Evolutionary conservation across 2,329 filamentous ascomycete genomes (phyloP).

Genomic region (Xenoacremonium recifei): DNA sequence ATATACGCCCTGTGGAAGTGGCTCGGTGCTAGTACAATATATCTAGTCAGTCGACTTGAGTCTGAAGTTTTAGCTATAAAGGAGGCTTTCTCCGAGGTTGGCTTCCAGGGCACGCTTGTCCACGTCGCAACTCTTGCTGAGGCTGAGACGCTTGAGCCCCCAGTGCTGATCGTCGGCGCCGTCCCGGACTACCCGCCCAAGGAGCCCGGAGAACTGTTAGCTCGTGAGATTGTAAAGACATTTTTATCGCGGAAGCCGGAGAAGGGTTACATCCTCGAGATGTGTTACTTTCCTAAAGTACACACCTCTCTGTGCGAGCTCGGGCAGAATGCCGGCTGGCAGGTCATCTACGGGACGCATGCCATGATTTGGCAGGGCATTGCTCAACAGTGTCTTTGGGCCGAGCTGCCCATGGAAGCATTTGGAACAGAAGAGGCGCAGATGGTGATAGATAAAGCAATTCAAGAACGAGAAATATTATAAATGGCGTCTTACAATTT

Average conservation of each 20-base stretch:
- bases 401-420: too few species aligned
- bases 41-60: constrained; percentile 73
- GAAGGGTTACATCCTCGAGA: constrained; percentile 74
- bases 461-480: too few species aligned
- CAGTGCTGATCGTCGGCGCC: constrained; percentile 69
- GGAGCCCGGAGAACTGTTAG: constrained; percentile 59
- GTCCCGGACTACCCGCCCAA: constrained; percentile 74
- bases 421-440: too few species aligned
- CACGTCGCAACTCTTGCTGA: constrained; percentile 62
- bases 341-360: constrained; percentile 73
- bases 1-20: constrained; percentile 72
- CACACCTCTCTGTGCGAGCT: constrained; percentile 65
- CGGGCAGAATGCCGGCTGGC: constrained; percentile 63
- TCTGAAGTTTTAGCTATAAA: constrained; percentile 67
- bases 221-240: constrained; percentile 54
- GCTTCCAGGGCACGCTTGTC: constrained; percentile 58
- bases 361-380: constrained; percentile 73
- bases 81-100: constrained; percentile 56
- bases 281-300: constrained; percentile 78
- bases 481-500: too few species aligned
- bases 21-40: constrained; percentile 67
- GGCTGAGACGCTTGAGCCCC: constrained; percentile 54
- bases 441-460: too few species aligned
- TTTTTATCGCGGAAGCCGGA: constrained; percentile 45
- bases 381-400: constrained; percentile 64